Percentiles rank a stretch among this genome's conserved stretches.
These are phyloP conservation scores for Saitozyma podzolica DNA, from an alignment of 768 basidiomycete species.

Conservation along the genomic window DNA sequence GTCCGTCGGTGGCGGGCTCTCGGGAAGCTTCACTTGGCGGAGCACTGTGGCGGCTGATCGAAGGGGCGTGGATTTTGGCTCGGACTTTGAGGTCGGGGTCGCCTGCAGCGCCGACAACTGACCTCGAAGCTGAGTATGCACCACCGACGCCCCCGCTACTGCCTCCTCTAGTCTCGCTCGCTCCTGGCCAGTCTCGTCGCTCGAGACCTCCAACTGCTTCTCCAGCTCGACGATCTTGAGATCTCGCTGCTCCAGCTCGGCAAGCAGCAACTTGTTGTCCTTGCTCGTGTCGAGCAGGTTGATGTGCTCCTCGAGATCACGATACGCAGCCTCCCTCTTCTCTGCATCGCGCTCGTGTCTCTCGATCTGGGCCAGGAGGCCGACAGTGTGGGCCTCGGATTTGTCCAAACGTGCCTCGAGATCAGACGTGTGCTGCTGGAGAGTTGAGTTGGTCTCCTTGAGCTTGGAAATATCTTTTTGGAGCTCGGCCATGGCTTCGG, in stretches of 20 bases:
- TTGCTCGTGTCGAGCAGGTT: conserved; percentile 61
- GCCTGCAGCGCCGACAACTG: no score
- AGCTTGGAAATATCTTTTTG: conserved; percentile 76
- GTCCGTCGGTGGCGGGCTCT: no score
- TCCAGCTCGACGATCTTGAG: conserved; percentile 73
- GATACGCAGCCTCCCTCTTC: conserved; percentile 70
- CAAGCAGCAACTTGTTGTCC: conserved; percentile 69
- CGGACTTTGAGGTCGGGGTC: no score
- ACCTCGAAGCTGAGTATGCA: no score
- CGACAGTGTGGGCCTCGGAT: conserved; percentile 55
- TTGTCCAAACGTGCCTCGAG: conserved; percentile 73
- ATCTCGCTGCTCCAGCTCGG: conserved; percentile 82
- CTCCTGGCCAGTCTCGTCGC: no score
- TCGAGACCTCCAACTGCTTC: background rate
- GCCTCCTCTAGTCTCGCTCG: no score
- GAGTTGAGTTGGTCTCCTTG: conserved; percentile 72
- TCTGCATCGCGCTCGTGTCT: conserved; percentile 74
- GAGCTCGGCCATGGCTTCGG: conserved; percentile 76
- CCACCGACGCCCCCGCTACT: no score
- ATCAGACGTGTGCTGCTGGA: conserved; percentile 77
- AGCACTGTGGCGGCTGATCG: no score
- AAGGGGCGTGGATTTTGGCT: no score
- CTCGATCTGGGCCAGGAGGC: conserved; percentile 70
- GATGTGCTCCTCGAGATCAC: conserved; percentile 68
- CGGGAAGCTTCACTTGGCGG: no score